Evolutionary conservation across 805 yeast species (phyloP).

Genomic region (Saccharomycopsis fibuligera): DNA sequence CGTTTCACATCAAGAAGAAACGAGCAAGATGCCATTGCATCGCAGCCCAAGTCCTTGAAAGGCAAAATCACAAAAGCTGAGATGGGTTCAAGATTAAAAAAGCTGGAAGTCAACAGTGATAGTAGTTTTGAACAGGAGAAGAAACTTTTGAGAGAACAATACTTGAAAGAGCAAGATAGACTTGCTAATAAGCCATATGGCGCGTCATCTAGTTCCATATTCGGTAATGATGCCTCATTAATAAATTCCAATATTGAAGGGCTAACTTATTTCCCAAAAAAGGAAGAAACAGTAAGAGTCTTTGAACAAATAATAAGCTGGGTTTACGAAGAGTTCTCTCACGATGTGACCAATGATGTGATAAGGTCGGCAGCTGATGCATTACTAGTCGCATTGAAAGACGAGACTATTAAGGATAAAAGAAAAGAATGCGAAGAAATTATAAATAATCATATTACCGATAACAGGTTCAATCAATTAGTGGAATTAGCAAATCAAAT

Average conservation of each 20-base stretch:
- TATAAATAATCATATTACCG: background rate
- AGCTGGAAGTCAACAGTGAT: constrained; percentile 21
- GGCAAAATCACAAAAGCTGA: constrained; percentile 65
- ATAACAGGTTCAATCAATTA: constrained; percentile 26
- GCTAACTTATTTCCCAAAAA: constrained; percentile 57
- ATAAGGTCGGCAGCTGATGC: constrained; percentile 69
- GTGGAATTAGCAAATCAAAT: constrained; percentile 39
- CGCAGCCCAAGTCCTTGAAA: constrained; percentile 65
- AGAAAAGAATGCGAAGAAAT: constrained; percentile 31
- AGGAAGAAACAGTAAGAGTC: constrained; percentile 40
- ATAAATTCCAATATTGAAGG: constrained; percentile 34
- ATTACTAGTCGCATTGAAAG: constrained; percentile 47
- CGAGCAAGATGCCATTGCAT: constrained; percentile 43
- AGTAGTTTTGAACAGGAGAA: constrained; percentile 22
- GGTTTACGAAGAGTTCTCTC: constrained; percentile 33
- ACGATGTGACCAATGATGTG: constrained; percentile 54
- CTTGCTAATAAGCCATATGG: constrained; percentile 20
- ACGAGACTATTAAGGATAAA: constrained; percentile 39
- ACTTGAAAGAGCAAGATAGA: constrained; percentile 21
- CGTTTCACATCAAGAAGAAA: constrained; percentile 39
- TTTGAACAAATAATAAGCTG: constrained; percentile 36
- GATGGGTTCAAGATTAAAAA: constrained; percentile 50
- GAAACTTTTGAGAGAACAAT: constrained; percentile 22
- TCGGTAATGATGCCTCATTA: background rate
- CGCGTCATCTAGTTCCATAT: background rate